Percentiles rank a stretch among this genome's conserved stretches.
These are phyloP conservation scores for Fusarium sp. DNA, from an alignment of 2,329 filamentous ascomycete species.

Conservation along the genomic window DNA sequence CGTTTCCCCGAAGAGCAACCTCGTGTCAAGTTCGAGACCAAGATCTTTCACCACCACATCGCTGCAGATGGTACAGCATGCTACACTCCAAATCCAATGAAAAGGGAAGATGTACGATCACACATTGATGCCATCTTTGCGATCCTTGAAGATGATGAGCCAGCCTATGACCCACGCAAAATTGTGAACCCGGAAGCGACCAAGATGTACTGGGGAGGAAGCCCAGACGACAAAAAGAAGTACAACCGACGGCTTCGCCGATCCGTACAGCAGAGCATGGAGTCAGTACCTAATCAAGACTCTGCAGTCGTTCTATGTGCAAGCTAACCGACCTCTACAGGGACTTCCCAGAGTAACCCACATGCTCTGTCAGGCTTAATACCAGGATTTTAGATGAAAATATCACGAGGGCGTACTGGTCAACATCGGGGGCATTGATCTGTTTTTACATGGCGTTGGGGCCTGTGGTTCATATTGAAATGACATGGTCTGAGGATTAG, in stretches of 20 bases:
- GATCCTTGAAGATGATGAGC: slow-evolving; percentile 85
- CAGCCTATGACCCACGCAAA: slow-evolving; percentile 89
- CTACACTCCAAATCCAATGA: slow-evolving; percentile 72
- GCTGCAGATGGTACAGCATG: slow-evolving; percentile 83
- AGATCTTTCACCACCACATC: slow-evolving; percentile 88
- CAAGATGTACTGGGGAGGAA: slow-evolving; percentile 84
- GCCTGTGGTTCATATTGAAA: slow-evolving; percentile 14
- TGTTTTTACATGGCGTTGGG: slow-evolving; percentile 34
- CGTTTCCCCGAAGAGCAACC: slow-evolving; percentile 90
- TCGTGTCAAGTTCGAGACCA: slow-evolving; percentile 80
- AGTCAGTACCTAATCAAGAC: slow-evolving; percentile 53
- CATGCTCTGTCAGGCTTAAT: not conserved
- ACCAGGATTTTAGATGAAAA: slow-evolving; percentile 9
- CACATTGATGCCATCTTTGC: slow-evolving; percentile 87
- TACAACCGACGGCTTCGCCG: slow-evolving; percentile 85
- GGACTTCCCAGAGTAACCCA: slow-evolving; percentile 46
- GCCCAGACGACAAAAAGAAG: slow-evolving; percentile 76
- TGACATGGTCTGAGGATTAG: slow-evolving; percentile 1
- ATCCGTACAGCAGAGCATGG: slow-evolving; percentile 75
- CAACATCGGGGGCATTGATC: slow-evolving; percentile 10
- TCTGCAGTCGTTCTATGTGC: not conserved
- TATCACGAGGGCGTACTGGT: slow-evolving; percentile 28
- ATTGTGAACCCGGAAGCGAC: slow-evolving; percentile 87
- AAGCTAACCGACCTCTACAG: slow-evolving; percentile 33
- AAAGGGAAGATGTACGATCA: slow-evolving; percentile 78